phyloP scores from a whole-genome alignment of 768 basidiomycete genomes.

The Nidularia sp. region DNA sequence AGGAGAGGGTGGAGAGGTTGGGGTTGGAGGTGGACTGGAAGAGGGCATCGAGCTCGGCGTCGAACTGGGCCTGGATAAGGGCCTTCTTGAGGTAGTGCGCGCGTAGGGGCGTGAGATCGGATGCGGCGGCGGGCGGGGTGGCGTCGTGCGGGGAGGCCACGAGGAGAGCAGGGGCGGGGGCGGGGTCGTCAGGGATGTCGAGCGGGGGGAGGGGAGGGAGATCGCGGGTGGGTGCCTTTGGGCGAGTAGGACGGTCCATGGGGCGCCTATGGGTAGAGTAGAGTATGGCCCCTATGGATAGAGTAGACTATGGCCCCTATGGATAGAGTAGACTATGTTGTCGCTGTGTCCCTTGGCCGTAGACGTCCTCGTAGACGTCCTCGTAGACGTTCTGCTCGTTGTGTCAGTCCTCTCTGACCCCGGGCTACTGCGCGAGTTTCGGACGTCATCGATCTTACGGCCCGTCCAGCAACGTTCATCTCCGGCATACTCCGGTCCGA shows the following conservation, averaged over 20 bases:
- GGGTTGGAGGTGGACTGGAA: constrained; percentile 35
- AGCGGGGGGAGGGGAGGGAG: background rate
- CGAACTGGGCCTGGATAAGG: constrained; percentile 82
- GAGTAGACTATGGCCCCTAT: no score
- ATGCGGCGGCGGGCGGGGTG: background rate
- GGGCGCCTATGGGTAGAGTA: no score
- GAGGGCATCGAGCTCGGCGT: constrained; percentile 70
- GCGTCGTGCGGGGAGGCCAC: background rate
- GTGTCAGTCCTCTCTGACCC: no score
- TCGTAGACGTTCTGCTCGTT: no score
- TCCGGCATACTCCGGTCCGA: background rate
- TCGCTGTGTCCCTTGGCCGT: no score
- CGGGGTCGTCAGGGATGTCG: background rate
- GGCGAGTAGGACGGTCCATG: background rate
- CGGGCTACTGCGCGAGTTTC: no score
- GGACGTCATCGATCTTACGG: no score
- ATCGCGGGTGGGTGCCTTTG: background rate
- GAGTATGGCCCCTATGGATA: no score
- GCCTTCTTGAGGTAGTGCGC: constrained; percentile 99
- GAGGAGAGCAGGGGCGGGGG: background rate
- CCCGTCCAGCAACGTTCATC: background rate
- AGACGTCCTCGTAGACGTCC: no score
- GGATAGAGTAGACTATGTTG: no score
- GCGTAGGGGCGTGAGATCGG: constrained; percentile 75
- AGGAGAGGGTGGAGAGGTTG: constrained; percentile 65